Evolutionary conservation across 306 rosid species (phyloP), one percentile per base, ranked within the genome.

Genomic region (Dalbergia cultrata): DNA sequence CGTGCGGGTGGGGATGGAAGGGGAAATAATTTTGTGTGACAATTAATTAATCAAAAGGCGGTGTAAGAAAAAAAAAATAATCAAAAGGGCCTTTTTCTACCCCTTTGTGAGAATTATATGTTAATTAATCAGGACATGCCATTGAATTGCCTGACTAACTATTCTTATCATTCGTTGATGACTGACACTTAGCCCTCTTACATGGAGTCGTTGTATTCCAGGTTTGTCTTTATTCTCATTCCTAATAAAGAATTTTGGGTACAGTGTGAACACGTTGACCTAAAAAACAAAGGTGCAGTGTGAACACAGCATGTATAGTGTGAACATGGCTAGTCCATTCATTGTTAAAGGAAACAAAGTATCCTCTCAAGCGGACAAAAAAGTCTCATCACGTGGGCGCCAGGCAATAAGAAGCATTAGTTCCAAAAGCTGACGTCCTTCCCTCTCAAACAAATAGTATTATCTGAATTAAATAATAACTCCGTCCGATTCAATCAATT

Each of bases 291-390:
- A n/a, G n/a, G n/a, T n/a, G n/a, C n/a, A n/a, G n/a, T n/a, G n/a
- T n/a, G n/a, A 26, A 26, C 31, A 26, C 31, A 26, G 31, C 31
- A 3, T 1, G 22, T 21, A 21, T 21, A 21, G 22, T 21, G 22
- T 21, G 22, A 21, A 21, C 60, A 74, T 63, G 58, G 26, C 68
- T 74, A 43, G 19, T 41, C 7, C 75, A 13, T 70, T 70, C 65
- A 62, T 80, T 80, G 85, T 85, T 76, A 80, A 80, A 83, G 79
- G 83, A 83, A 83, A 86, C 75, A 80, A 71, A 74, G 67, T 71
- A 76, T 76, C 62, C 39, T 81, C 74, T 76, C 31, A 26, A 26
- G 72, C 70, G 80, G 77, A 10, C 67, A 53, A 7, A 50, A 72
- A 31, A 86, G 67, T 78, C 72, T 58, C 26, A 72, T 86, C 89